Base-by-base conservation (phyloP, 805 yeast species). In the Brettanomyces anomalus region DNA sequence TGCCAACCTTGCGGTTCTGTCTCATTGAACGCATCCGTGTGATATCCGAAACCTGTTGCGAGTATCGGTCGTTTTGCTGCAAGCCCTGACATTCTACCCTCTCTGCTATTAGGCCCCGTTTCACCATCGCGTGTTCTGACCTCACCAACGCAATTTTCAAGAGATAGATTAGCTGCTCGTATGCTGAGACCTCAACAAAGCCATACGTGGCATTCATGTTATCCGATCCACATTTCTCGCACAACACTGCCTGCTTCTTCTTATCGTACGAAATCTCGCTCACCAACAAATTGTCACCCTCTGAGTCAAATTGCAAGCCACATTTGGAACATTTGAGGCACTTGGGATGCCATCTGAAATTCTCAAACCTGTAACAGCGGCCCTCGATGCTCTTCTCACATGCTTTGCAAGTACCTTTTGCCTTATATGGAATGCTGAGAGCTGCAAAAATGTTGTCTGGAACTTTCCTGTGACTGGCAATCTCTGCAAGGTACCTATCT, bases 381-480 rank as follows among this genome's bases (percentile, higher is more conserved):
- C 81, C 93, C 60, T 93, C 97, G 33, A 90, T 85, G 50, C 88
- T 79, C 57, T 78, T 77, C 2, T 70, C 66, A 60, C 98, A 93
- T 1, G 61, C 57, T 11, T 66, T 66, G 63, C 98, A 93, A 3
- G 77, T 70, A 58, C 90, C 97, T 6, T 87, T 81, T 2, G 90
- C 75, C 42, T 73, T 74, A 3, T 68, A 53, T 0, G 84, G 71
- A 4, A 82, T 70, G 5, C 68, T 60, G 43, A 79, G 65, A 26
- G 55, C 53, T 14, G 65, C 52, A 51, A 70, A 69, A 5, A 66
- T 64, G 42, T 64, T 64, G 31, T 54, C 57, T 4, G 68, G 67
- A 37, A 64, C 56, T 4, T 58, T 45, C 46, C 70, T 75, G 53
- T 74, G 79, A 26, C 57, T 61, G 40, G 73, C 69, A 17, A 79